Base-by-base conservation (phyloP, 768 basidiomycete genomes). In the Tricholomella constricta region DNA sequence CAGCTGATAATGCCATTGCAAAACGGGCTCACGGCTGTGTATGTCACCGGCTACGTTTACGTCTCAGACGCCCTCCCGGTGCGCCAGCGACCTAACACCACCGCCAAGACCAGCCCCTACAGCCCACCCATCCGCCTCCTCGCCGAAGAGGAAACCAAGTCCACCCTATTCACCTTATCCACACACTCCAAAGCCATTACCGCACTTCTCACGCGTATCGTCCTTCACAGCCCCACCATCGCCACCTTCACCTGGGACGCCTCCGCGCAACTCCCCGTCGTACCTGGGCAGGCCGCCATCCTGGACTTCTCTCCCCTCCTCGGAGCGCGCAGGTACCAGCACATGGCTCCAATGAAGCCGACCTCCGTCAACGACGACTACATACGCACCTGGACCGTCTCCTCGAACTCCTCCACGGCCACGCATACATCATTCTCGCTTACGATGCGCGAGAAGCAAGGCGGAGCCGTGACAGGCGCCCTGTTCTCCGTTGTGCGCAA, bases 361-460 rank as follows among this genome's bases (percentile, higher is more conserved):
- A 74, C 68, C 17, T 70, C 73, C 10, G 67, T 81, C 15, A 83
- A 83, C 59, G 84, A 85, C 61, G 83, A 86, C 57, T 77, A 81
- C 45, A 77, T 86, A 12, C 79, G 84, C 10, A 85, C 84, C 4
- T 86, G 83, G 83, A 85, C 84, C 0, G 72, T 85, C 15, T 84
- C 84, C 17, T 73, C 73, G 12, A 35, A 65, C 17, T n/a, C 46
- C 52, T 46, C 48, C 25, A 12, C 41, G 14, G n/a, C n/a, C n/a
- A n/a, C n/a, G n/a, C n/a, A n/a, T n/a, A n/a, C n/a, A n/a, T 43
- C 63, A 10, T 78, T 79, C 62, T 65, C 74, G 14, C 56, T 85
- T 9, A 86, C 85, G 15, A 79, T 86, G 71, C 74, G 82, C 27
- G 68, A 77, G 57, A 82, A 83, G 61, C 69, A 69, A 0, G 76